phyloP scores from a whole-genome alignment of 2,329 filamentous ascomycete genomes.

The Aplosporella prunicola region DNA sequence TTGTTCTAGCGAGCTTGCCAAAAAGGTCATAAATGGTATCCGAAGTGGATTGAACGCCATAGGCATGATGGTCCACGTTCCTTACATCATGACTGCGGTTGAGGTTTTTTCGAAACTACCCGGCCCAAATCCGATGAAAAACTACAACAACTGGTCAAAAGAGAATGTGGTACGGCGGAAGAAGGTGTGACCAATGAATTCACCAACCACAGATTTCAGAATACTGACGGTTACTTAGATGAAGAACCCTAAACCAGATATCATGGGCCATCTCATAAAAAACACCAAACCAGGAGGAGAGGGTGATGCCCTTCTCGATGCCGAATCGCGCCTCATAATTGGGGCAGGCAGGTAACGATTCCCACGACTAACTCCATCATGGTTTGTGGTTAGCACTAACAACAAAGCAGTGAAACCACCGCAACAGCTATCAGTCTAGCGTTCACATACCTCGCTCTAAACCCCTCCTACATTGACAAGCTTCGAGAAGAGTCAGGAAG shows the following conservation, averaged over 20 bases:
- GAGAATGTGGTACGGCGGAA: constrained; percentile 18
- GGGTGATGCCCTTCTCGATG: constrained; percentile 18
- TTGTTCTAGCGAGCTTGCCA: constrained; percentile 23
- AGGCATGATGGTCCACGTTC: constrained; percentile 20
- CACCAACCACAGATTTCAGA: no score
- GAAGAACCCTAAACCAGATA: constrained; percentile 16
- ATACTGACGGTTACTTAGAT: no score
- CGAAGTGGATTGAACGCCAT: constrained; percentile 18
- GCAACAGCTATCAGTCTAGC: not conserved
- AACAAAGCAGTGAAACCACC: constrained; percentile 1
- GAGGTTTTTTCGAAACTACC: constrained; percentile 15
- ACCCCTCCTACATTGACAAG: constrained; percentile 15
- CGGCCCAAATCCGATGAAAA: constrained; percentile 21
- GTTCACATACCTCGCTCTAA: constrained; percentile 16
- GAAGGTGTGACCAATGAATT: constrained; percentile 10
- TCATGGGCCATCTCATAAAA: constrained; percentile 19
- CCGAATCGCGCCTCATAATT: constrained; percentile 24
- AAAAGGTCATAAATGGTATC: constrained; percentile 28
- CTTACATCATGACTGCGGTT: constrained; percentile 21
- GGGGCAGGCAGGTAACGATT: constrained; percentile 18
- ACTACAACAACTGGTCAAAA: constrained; percentile 18
- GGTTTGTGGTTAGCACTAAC: not conserved
- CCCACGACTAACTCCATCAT: not conserved
- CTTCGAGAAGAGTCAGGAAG: constrained; percentile 19
- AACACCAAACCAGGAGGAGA: constrained; percentile 13